A percentile compares a stretch with the other conserved stretches of the same genome.
Evolutionary conservation across 129 eudicot species (phyloP).

Genomic region (Flaveria ramosissima): DNA sequence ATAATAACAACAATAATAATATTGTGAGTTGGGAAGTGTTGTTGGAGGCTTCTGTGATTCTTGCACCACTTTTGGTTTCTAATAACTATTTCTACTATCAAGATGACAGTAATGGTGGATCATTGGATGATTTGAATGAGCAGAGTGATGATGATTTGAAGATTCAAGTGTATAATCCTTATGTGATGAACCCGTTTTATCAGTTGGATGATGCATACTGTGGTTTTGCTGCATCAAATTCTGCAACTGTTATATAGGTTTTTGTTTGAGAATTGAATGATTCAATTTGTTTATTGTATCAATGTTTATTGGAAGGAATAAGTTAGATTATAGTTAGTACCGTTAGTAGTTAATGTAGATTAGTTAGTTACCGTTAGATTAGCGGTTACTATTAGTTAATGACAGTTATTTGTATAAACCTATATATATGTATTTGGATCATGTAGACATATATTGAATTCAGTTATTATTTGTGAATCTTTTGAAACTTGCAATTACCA

Average conservation of each 20-base stretch:
- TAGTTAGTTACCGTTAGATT: too few relatives aligned
- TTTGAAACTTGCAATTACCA: too few relatives aligned
- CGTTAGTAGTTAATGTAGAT: too few relatives aligned
- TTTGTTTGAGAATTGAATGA: not conserved
- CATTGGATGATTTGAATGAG: conserved; percentile 18
- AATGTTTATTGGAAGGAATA: too few relatives aligned
- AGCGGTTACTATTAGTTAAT: too few relatives aligned
- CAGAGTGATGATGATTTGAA: conserved; percentile 31
- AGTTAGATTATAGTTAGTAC: too few relatives aligned
- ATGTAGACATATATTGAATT: too few relatives aligned
- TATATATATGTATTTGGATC: too few relatives aligned
- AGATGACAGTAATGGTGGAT: conserved; percentile 13
- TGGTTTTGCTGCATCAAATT: conserved; percentile 15
- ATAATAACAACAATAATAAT: not conserved
- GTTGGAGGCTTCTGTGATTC: conserved; percentile 60
- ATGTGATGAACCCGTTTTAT: conserved; percentile 45
- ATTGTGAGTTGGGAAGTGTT: conserved; percentile 58
- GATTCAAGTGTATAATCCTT: conserved; percentile 55
- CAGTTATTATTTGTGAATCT: too few relatives aligned
- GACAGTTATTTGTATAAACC: too few relatives aligned
- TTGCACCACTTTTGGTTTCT: conserved; percentile 34
- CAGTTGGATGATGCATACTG: conserved; percentile 14
- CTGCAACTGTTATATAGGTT: not conserved
- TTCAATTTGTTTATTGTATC: not conserved
- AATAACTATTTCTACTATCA: conserved; percentile 29